Conservation (phyloP, 2,329 filamentous ascomycete genomes). For the Aspergillus cejpii region DNA sequence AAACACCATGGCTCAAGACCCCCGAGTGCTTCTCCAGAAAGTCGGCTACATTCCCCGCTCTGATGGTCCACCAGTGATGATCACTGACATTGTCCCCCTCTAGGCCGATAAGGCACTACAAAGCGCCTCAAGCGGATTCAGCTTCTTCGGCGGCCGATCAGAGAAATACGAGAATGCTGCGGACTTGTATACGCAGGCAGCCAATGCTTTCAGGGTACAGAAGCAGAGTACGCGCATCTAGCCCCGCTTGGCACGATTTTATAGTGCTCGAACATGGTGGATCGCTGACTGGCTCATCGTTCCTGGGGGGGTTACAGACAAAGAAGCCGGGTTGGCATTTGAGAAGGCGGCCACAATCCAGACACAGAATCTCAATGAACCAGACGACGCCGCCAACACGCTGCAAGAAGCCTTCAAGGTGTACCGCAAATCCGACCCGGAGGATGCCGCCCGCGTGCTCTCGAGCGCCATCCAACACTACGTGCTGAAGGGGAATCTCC, state of each 20-base stretch:
- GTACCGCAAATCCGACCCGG: constrained; percentile 76
- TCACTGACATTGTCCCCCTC: constrained; percentile 24
- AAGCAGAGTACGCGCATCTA: constrained; percentile 58
- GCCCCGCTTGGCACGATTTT: neutral
- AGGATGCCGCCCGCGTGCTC: constrained; percentile 74
- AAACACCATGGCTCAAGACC: constrained; percentile 64
- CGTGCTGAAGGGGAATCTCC: constrained; percentile 81
- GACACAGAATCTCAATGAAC: constrained; percentile 73
- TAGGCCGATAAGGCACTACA: constrained; percentile 81
- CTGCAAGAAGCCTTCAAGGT: constrained; percentile 90
- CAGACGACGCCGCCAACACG: constrained; percentile 84
- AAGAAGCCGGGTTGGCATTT: constrained; percentile 79
- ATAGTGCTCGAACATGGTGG: neutral
- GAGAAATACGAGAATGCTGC: constrained; percentile 88
- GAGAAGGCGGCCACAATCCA: constrained; percentile 81
- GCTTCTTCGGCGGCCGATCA: constrained; percentile 76
- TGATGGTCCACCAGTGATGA: constrained; percentile 19
- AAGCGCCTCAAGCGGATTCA: constrained; percentile 72
- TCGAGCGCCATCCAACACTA: constrained; percentile 78
- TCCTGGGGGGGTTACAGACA: constrained; percentile 47
- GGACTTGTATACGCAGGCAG: constrained; percentile 80
- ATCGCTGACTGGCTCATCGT: neutral
- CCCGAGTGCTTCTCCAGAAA: constrained; percentile 71
- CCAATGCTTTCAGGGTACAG: constrained; percentile 84
- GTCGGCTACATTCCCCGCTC: constrained; percentile 40